A percentile compares a stretch with the other conserved stretches of the same genome.
Evolutionary conservation across 2,329 filamentous ascomycete species (phyloP).

Genomic region (Botrytis hyacinthi): DNA sequence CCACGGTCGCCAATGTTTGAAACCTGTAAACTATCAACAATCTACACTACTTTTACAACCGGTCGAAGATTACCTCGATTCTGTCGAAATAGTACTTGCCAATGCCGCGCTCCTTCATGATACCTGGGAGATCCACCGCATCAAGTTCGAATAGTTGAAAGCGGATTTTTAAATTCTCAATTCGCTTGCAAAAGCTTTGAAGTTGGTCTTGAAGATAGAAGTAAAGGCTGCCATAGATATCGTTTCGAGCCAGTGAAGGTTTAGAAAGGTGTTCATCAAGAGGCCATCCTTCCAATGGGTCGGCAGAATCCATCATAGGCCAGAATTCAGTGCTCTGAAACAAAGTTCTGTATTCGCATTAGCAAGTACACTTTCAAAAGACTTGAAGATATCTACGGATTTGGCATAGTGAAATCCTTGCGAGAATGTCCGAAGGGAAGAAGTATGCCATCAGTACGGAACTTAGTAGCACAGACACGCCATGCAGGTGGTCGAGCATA

Average conservation of each 20-base stretch:
- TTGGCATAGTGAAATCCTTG: slow-evolving; percentile 40
- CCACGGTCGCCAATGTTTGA: slow-evolving; percentile 17
- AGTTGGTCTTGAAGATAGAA: slow-evolving; percentile 11
- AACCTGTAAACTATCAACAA: neutral
- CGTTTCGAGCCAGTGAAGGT: slow-evolving; percentile 13
- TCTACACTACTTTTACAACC: too few relatives aligned
- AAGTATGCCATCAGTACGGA: slow-evolving; percentile 42
- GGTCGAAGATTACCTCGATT: slow-evolving; percentile 1
- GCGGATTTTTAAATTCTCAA: neutral
- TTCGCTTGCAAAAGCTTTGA: slow-evolving; percentile 7
- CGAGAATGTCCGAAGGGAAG: slow-evolving; percentile 42
- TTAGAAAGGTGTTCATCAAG: neutral
- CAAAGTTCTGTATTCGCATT: slow-evolving; percentile 37
- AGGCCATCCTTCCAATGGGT: slow-evolving; percentile 43
- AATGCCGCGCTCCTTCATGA: neutral
- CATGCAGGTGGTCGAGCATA: slow-evolving; percentile 31
- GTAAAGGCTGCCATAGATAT: slow-evolving; percentile 17
- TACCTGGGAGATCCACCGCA: slow-evolving; percentile 2
- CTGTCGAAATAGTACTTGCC: slow-evolving; percentile 10
- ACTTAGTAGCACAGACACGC: slow-evolving; percentile 37
- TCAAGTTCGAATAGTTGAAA: slow-evolving; percentile 14
- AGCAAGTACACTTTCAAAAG: neutral
- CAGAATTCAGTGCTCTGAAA: slow-evolving; percentile 37
- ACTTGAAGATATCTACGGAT: slow-evolving; percentile 41
- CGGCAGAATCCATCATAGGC: slow-evolving; percentile 42